Evolutionary conservation across 768 basidiomycete species (phyloP).

Genomic region (Termitomyces titanicus): DNA sequence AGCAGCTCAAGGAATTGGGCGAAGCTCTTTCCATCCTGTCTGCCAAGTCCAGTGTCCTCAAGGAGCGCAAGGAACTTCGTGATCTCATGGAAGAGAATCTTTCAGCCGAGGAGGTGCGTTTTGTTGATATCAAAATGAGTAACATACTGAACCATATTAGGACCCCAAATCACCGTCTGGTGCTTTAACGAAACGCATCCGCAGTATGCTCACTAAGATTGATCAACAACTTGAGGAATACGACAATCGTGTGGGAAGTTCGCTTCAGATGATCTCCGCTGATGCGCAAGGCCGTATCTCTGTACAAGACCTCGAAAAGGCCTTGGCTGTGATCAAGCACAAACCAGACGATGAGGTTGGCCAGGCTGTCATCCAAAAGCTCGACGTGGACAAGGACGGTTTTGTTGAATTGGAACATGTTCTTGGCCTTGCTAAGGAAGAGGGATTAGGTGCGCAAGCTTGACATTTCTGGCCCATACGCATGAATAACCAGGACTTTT

Average conservation of each 20-base stretch:
- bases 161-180: conserved; percentile 78
- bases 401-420: conserved; percentile 96
- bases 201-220: conserved; percentile 93
- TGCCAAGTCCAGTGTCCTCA: conserved; percentile 90
- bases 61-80: conserved; percentile 91
- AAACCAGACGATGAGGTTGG: conserved; percentile 87
- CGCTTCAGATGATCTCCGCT: conserved; percentile 81
- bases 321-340: conserved; percentile 91
- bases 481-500: conserved; percentile 2
- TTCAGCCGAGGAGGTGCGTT: conserved; percentile 74
- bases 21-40: conserved; percentile 90
- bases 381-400: conserved; percentile 95
- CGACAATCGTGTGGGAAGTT: conserved; percentile 81
- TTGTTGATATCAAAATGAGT: background rate
- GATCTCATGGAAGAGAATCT: conserved; percentile 93
- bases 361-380: conserved; percentile 82
- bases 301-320: conserved; percentile 84
- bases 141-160: conserved; percentile 27
- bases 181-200: conserved; percentile 93
- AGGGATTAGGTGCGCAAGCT: conserved; percentile 63
- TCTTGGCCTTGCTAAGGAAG: conserved; percentile 81
- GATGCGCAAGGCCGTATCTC: conserved; percentile 88
- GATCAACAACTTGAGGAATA: conserved; percentile 91
- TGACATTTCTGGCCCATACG: background rate
- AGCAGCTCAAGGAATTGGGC: conserved; percentile 91